Evolutionary conservation across 2,329 filamentous ascomycete genomes (phyloP).

Genomic region (Diaporthe vaccinii): DNA sequence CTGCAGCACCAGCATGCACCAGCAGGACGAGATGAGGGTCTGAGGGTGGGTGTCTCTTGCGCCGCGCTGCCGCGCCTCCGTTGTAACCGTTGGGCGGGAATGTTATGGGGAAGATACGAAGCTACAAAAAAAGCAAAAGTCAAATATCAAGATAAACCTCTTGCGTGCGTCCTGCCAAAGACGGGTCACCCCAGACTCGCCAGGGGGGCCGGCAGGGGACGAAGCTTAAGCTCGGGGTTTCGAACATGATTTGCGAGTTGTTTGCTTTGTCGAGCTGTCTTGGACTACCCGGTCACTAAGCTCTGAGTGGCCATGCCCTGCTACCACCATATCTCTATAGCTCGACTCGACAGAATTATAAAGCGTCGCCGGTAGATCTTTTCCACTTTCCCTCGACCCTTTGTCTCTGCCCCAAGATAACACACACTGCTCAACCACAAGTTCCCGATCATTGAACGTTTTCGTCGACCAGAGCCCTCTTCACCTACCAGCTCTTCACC

Average conservation of each 20-base stretch:
- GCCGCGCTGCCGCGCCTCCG: slow-evolving; percentile 22
- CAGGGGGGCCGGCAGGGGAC: slow-evolving; percentile 29
- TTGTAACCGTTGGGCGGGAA: slow-evolving; percentile 8
- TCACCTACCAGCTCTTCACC: not conserved
- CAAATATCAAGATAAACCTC: slow-evolving; percentile 26
- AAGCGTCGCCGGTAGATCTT: slow-evolving; percentile 33
- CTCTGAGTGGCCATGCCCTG: slow-evolving; percentile 32
- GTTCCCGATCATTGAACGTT: not conserved
- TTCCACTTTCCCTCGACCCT: not conserved
- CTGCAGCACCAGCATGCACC: slow-evolving; percentile 8
- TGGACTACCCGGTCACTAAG: slow-evolving; percentile 32
- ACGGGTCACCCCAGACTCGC: slow-evolving; percentile 31
- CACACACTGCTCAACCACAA: not conserved
- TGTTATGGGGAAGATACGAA: slow-evolving; percentile 26
- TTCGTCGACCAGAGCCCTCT: slow-evolving; percentile 8
- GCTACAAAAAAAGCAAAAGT: not conserved
- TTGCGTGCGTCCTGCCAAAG: slow-evolving; percentile 36
- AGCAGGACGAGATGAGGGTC: slow-evolving; percentile 28
- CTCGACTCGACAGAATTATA: slow-evolving; percentile 36
- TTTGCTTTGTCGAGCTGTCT: slow-evolving; percentile 33
- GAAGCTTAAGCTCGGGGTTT: slow-evolving; percentile 35
- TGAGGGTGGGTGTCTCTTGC: slow-evolving; percentile 10
- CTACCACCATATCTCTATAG: slow-evolving; percentile 22
- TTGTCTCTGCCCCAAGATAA: slow-evolving; percentile 20
- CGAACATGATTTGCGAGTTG: slow-evolving; percentile 38